Evolutionary conservation across 768 basidiomycete species (phyloP), one percentile per base, ranked within the genome.

Genomic region (Lactifluus volemus): DNA sequence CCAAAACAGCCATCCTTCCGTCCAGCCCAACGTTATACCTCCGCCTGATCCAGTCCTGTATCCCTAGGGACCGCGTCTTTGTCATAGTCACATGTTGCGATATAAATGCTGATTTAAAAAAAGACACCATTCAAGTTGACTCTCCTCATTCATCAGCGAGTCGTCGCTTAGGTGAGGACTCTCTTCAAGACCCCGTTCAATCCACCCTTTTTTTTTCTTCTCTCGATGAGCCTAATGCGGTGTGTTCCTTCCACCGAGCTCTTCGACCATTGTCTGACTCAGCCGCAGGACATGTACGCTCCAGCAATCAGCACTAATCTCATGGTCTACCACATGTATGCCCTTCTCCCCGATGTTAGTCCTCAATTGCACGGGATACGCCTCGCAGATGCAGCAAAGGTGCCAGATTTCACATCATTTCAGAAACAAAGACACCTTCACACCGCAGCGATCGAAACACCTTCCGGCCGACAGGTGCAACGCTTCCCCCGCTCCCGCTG

Each of bases 271-370:
- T 3, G 15, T 30, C 57, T 60, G 45, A 60, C 58, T 11, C 49
- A 45, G 3, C 45, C 17, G 32, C 59, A 92, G 89, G 89, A 92
- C 55, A 72, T 89, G 29, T 89, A 87, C 68, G 65, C 75, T 2
- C 68, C 81, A 21, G 81, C 84, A 32, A 70, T 89, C 39, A 75
- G 79, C 2, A 81, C 79, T 62, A 88, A 84, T 69, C 69, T 91
- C 39, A 75, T 91, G 51, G 75, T 88, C 11, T 81, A 83, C 69
- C 89, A 92, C 68, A 73, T 91, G 87, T 88, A 69, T 62, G 79
- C 66, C 15, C 25, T 8, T 17, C 39, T 48, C 41, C 25, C 30
- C 41, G 25, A 2, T 19, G 41, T 51, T 17, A 17, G 21, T 30
- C 29, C 5, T 19, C 48, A 14, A 39, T 5, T 17, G 15, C 36